phyloP scores from a whole-genome alignment of 129 eudicot species.

The Pulicaria dysenterica region DNA sequence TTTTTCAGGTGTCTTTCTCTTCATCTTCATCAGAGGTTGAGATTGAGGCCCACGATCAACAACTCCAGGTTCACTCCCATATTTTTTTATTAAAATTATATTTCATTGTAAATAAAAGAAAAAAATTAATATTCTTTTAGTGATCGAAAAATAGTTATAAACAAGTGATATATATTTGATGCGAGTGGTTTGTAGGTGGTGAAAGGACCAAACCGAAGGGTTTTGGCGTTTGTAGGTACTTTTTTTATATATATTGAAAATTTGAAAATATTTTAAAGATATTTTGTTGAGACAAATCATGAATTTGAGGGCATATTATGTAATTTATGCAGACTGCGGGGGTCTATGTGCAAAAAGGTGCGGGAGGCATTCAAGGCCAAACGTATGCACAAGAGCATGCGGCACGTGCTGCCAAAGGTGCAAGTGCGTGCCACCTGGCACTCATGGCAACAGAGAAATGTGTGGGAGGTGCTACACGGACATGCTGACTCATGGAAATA shows the following conservation, averaged over 20 bases:
- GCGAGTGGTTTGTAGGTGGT: conserved; percentile 36
- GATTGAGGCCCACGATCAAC: conserved; percentile 39
- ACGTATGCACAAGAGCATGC: conserved; percentile 75
- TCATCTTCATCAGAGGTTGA: conserved; percentile 32
- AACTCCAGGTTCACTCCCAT: conserved; percentile 34
- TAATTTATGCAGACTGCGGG: conserved; percentile 46
- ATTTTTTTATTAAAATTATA: no score
- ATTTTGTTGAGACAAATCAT: background rate
- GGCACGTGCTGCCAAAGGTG: conserved; percentile 81
- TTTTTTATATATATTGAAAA: no score
- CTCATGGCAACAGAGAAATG: conserved; percentile 64
- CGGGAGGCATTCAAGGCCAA: conserved; percentile 66
- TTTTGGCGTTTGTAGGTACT: conserved; percentile 49
- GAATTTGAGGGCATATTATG: background rate
- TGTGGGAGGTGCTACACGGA: conserved; percentile 85
- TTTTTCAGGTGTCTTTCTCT: conserved; percentile 51
- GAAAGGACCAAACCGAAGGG: conserved; percentile 63
- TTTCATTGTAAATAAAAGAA: background rate
- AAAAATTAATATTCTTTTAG: no score
- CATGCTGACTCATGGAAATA: conserved; percentile 81
- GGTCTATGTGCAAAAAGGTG: conserved; percentile 57
- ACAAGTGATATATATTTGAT: background rate
- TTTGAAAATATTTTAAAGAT: background rate
- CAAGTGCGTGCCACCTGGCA: conserved; percentile 86
- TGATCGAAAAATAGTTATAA: background rate